A percentile compares a stretch with the other conserved stretches of the same genome.
Evolutionary conservation across 805 yeast species (phyloP).

Genomic region (Candida dendrica): DNA sequence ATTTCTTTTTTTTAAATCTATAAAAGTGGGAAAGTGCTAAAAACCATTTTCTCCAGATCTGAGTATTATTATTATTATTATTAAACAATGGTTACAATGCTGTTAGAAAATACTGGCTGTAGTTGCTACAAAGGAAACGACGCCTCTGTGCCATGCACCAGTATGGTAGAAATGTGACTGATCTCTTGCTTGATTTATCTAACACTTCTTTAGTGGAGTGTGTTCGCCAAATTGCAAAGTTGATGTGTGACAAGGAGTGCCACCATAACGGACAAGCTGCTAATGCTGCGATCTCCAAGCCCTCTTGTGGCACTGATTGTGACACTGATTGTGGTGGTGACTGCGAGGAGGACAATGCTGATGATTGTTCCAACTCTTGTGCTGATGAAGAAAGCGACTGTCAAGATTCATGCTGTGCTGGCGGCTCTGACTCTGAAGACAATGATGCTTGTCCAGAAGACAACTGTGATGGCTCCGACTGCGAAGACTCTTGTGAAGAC

Average conservation of each 20-base stretch:
- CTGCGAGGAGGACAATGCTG: not conserved
- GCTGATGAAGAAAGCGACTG: not conserved
- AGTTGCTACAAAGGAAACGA: not conserved
- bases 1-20: too few species aligned
- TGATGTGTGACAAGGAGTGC: not conserved
- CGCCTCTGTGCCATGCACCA: not conserved
- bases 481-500: not conserved
- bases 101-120: not conserved
- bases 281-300: not conserved
- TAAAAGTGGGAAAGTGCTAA: too few species aligned
- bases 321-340: not conserved
- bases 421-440: not conserved
- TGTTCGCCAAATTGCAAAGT: not conserved
- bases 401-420: not conserved
- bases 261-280: not conserved
- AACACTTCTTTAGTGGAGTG: not conserved
- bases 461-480: not conserved
- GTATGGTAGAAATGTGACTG: not conserved
- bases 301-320: too few species aligned
- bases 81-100: not conserved
- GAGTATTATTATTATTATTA: too few species aligned
- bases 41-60: too few species aligned
- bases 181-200: too few species aligned
- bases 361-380: too few species aligned
- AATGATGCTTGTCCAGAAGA: not conserved